phyloP scores from a whole-genome alignment of 2,329 filamentous ascomycete genomes.

The Aspergillus sp. region DNA sequence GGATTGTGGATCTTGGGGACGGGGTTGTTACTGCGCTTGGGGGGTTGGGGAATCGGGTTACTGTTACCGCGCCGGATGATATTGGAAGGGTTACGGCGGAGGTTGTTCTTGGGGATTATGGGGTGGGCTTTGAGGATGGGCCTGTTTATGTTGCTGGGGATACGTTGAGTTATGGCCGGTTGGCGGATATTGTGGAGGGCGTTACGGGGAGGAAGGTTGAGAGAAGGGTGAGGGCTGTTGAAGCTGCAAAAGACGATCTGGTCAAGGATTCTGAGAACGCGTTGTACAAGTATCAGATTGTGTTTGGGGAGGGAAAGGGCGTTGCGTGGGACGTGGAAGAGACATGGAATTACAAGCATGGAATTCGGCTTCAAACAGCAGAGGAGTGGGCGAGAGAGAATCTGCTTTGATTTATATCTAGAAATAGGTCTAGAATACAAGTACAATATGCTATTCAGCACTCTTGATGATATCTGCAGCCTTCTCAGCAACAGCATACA shows the following conservation, averaged over 20 bases:
- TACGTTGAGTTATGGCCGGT: constrained; percentile 56
- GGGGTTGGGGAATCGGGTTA: constrained; percentile 62
- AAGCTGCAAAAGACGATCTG: constrained; percentile 40
- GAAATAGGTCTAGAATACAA: too few relatives aligned
- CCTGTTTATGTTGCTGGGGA: constrained; percentile 63
- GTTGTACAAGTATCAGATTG: constrained; percentile 59
- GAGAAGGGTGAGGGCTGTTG: constrained; percentile 46
- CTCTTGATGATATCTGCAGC: not conserved
- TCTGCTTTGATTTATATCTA: not conserved
- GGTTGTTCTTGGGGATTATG: constrained; percentile 38
- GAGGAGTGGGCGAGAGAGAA: constrained; percentile 23
- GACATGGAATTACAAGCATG: constrained; percentile 55
- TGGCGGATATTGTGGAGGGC: constrained; percentile 55
- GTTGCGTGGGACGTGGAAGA: constrained; percentile 57
- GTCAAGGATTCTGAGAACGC: constrained; percentile 46
- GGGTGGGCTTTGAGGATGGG: constrained; percentile 34
- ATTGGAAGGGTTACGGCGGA: constrained; percentile 63
- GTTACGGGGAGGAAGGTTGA: constrained; percentile 44
- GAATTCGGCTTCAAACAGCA: constrained; percentile 36
- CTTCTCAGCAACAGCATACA: constrained; percentile 8
- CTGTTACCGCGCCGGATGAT: constrained; percentile 62
- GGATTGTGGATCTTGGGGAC: constrained; percentile 55
- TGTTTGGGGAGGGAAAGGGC: constrained; percentile 60
- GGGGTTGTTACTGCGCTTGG: constrained; percentile 55
- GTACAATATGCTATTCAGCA: too few relatives aligned